Evolutionary conservation across 371 early-diverging fungal species (phyloP), one percentile per base, ranked within the genome.

Genomic region (Circinella minor): DNA sequence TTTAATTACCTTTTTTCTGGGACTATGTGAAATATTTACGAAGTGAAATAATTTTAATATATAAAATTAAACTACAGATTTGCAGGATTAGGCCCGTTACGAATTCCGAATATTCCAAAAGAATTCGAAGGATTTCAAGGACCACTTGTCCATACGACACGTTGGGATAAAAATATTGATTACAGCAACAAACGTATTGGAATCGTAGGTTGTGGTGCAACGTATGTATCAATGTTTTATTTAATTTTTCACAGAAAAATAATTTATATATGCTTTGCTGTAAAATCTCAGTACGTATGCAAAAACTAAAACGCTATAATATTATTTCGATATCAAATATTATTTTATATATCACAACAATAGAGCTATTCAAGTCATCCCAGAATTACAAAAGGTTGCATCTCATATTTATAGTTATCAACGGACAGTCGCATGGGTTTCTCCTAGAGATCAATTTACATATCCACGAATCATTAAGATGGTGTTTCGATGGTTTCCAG

Each of bases 291-390:
- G 43, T 39, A 39, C 9, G 9, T 43, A 43, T 27, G 27, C 27
- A 27, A 27, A 27, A 27, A 27, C 27, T 27, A 6, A 37, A 47
- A 15, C 15, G 3, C 47, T 15, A 47, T 15, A 47, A 47, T 11
- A 15, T 15, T 47, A 15, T 47, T 15, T 47, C 15, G 47, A 47
- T 9, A 15, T 11, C 15, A 15, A 47, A 9, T 14, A 51, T 14
- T 11, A 15, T 13, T 14, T 51, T 51, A n/a, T 14, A 57, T 57
- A 18, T n/a, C 7, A 55, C 15, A 55, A 55, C 20, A 20, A 36
- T 36, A 83, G 83, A 59, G 90, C 80, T 8, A 81, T 84, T 10
- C 90, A 90, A 66, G 77, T 81, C 34, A 79, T 88, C 4, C 86
- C 87, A 27, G 73, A 80, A 38, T 68, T 89, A 8, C 79, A 71